phyloP scores from a whole-genome alignment of 2,329 filamentous ascomycete genomes.

The Thermomyces lanuginosus region DNA sequence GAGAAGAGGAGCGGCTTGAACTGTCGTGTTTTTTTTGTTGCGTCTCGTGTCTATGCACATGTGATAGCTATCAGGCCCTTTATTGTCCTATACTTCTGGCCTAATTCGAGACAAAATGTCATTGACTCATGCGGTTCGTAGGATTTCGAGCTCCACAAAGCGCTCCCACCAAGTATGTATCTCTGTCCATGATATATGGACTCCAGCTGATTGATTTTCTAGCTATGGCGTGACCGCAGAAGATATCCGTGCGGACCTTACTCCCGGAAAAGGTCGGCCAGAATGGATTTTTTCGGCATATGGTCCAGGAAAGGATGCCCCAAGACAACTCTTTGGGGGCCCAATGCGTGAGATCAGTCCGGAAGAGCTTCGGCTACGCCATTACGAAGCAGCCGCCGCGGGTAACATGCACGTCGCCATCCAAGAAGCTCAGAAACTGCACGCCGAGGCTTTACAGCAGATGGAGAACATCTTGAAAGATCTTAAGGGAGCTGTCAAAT shows the following conservation, averaged over 20 bases:
- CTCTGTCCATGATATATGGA: no score
- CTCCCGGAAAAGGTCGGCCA: constrained; percentile 46
- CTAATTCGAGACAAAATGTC: no score
- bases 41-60: no score
- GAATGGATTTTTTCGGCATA: constrained; percentile 80
- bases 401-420: constrained; percentile 44
- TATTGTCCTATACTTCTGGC: no score
- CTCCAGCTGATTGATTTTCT: no score
- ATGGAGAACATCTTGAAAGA: constrained; percentile 56
- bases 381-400: constrained; percentile 48
- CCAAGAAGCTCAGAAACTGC: constrained; percentile 38
- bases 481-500: constrained; percentile 54
- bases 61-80: no score
- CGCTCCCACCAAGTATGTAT: no score
- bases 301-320: constrained; percentile 58
- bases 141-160: no score
- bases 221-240: constrained; percentile 42
- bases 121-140: no score
- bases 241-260: constrained; percentile 50
- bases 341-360: constrained; percentile 65
- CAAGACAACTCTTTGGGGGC: constrained; percentile 71
- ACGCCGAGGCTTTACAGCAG: constrained; percentile 50
- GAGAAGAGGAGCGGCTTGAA: no score
- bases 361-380: constrained; percentile 63
- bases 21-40: no score